Evolutionary conservation across 352 stramenopile genomes (phyloP), one percentile per base, ranked within the genome.

Genomic region (Elongisporangium undulatum): DNA sequence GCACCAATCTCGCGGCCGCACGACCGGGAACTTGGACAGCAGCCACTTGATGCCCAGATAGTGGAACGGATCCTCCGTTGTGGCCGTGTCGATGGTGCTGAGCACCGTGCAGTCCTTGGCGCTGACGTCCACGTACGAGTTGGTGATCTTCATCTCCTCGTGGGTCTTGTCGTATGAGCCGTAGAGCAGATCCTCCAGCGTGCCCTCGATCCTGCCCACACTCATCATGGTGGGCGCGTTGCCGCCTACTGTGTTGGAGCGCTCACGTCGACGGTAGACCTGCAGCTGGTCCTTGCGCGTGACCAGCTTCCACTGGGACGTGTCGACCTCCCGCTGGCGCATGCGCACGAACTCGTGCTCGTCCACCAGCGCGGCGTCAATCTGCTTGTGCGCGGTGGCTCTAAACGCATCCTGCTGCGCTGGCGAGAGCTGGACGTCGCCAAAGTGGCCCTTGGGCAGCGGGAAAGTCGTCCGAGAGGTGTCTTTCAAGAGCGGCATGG

Each of bases 351-450:
- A 55, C 3, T 62, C 63, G 29, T 57, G 67, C 49, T 74, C 56
- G 29, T 64, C 64, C 41, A 63, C 67, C 15, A 68, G 67, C 20
- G 69, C 51, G 1, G 66, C 58, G 10, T 72, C 58, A 1, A 85
- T 71, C 10, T 69, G 72, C 49, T 59, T 52, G 4, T 61, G 59
- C 17, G 72, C 62, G 12, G 82, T 53, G 16, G 61, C 62, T 20
- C 64, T 56, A 51, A 74, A 84, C 23, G 56, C 54, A 41, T 71
- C 51, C 45, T 71, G 59, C 51, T 84, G 68, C 48, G 66, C 58
- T 16, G 65, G 61, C 1, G 72, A 69, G n/a, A 76, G 55, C 56
- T 58, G 22, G 26, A 68, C 51, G 8, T 63, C 49, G 48, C 56
- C 56, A 38, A 69, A 69, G 52, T 62, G 72, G 10, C 65, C 71